phyloP scores from a whole-genome alignment of 1,284 basidiomycete species.

The Athelia psychrophila region DNA sequence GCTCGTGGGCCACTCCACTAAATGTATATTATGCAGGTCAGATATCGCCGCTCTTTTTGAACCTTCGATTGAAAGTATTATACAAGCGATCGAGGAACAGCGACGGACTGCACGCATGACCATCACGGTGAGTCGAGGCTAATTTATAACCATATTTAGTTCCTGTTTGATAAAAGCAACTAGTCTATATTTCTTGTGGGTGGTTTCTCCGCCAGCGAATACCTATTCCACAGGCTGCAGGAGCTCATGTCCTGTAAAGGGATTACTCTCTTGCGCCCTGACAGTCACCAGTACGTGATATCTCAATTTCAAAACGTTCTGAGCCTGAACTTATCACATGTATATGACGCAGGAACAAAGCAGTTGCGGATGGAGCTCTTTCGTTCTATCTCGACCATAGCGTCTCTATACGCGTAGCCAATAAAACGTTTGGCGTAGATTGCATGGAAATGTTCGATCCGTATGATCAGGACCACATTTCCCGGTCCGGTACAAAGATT shows the following conservation, averaged over 20 bases:
- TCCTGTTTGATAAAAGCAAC: constrained; percentile 8
- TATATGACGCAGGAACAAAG: constrained; percentile 47
- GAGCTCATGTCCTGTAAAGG: constrained; percentile 21
- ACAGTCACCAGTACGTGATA: constrained; percentile 38
- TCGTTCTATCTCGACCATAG: constrained; percentile 36
- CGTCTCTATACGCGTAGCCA: constrained; percentile 33
- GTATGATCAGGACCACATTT: constrained; percentile 29
- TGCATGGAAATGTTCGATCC: constrained; percentile 21
- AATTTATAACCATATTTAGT: neutral
- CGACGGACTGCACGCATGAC: constrained; percentile 17
- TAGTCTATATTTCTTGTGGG: constrained; percentile 37
- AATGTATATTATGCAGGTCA: constrained; percentile 6
- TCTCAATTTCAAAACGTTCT: neutral
- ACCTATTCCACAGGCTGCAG: constrained; percentile 27
- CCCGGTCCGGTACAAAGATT: neutral
- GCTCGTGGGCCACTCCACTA: neutral
- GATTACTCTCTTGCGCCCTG: constrained; percentile 38
- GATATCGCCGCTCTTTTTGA: constrained; percentile 38
- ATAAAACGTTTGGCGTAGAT: constrained; percentile 29
- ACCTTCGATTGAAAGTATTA: constrained; percentile 32
- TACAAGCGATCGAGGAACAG: constrained; percentile 30
- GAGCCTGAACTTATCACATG: neutral
- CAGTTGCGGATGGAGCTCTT: constrained; percentile 41
- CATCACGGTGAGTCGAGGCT: constrained; percentile 19
- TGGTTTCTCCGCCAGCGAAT: constrained; percentile 37